A percentile compares a stretch with the other conserved stretches of the same genome.
These are phyloP conservation scores for Rutstroemia sp. DNA, from an alignment of 2,329 filamentous ascomycete species.

Conservation along the genomic window DNA sequence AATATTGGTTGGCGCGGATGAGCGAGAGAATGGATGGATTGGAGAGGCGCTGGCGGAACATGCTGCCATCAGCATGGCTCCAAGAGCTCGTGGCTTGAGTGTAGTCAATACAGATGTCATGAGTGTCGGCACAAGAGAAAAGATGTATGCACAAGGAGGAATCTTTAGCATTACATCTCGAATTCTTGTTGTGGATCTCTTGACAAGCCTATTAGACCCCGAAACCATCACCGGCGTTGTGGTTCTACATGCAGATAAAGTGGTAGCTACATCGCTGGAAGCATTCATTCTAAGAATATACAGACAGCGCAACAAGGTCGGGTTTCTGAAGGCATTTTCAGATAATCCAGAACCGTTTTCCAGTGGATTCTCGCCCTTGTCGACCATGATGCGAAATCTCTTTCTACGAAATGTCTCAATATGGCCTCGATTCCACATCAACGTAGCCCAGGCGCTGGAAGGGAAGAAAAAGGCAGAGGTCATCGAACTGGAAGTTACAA, in stretches of 20 bases:
- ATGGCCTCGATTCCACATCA: conserved; percentile 90
- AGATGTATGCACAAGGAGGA: conserved; percentile 82
- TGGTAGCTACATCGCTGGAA: conserved; percentile 80
- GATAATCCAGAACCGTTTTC: conserved; percentile 90
- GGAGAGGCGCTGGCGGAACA: conserved; percentile 94
- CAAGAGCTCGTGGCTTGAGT: conserved; percentile 76
- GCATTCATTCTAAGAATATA: conserved; percentile 94
- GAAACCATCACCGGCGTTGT: conserved; percentile 82
- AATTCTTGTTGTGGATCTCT: conserved; percentile 86
- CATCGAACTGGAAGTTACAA: conserved; percentile 90
- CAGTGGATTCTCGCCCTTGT: conserved; percentile 77
- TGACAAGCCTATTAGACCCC: conserved; percentile 75
- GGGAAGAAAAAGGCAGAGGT: conserved; percentile 91
- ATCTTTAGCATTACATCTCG: conserved; percentile 95
- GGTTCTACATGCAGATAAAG: conserved; percentile 80
- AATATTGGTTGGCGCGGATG: conserved; percentile 80
- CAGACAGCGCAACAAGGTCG: conserved; percentile 85
- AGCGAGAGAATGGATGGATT: conserved; percentile 93
- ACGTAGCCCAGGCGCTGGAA: conserved; percentile 82
- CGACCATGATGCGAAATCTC: conserved; percentile 85
- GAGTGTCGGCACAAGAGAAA: conserved; percentile 78
- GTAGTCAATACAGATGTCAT: conserved; percentile 93
- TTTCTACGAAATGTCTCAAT: conserved; percentile 84
- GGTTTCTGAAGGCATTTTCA: conserved; percentile 93
- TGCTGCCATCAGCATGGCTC: conserved; percentile 78